These are phyloP conservation scores for Plectranthus barbatus DNA, from an alignment of 257 asterid species.

Conservation along the genomic window DNA sequence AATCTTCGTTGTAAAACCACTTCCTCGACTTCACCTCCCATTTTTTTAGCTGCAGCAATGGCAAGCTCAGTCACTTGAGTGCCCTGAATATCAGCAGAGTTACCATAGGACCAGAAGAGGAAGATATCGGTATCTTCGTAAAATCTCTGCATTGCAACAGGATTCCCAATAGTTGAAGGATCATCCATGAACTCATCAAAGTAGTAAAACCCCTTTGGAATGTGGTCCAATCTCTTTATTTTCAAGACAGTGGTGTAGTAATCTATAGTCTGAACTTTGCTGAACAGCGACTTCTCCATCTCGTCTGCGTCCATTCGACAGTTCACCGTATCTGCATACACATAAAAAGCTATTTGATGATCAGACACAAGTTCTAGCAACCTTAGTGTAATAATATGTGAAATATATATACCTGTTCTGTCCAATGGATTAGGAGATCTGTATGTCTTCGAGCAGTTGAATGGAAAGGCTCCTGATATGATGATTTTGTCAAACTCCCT, in stretches of 20 bases:
- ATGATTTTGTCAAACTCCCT: conserved; percentile 60
- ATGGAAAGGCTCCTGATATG: conserved; percentile 74
- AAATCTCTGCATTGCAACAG: conserved; percentile 84
- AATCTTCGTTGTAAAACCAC: conserved; percentile 53
- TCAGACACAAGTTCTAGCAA: background rate
- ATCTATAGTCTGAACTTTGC: conserved; percentile 64
- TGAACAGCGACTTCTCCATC: conserved; percentile 52
- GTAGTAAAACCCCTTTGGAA: conserved; percentile 79
- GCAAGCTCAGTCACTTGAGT: conserved; percentile 42
- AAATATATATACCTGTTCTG: conserved; percentile 28
- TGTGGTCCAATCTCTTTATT: conserved; percentile 60
- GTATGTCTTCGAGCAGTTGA: conserved; percentile 38
- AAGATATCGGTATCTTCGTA: conserved; percentile 45
- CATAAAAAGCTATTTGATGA: background rate
- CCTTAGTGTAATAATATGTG: background rate
- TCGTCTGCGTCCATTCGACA: conserved; percentile 41
- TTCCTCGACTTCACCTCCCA: conserved; percentile 52
- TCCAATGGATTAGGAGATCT: conserved; percentile 38
- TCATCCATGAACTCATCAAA: conserved; percentile 70
- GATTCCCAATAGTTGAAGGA: conserved; percentile 62
- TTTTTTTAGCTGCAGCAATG: conserved; percentile 48
- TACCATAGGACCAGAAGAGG: conserved; percentile 85
- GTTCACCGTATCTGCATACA: conserved; percentile 28
- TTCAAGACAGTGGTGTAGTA: conserved; percentile 72
- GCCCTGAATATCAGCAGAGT: conserved; percentile 50